Evolutionary conservation across 179 eudicot species (phyloP).

Genomic region (Monotropa hypopitys): DNA sequence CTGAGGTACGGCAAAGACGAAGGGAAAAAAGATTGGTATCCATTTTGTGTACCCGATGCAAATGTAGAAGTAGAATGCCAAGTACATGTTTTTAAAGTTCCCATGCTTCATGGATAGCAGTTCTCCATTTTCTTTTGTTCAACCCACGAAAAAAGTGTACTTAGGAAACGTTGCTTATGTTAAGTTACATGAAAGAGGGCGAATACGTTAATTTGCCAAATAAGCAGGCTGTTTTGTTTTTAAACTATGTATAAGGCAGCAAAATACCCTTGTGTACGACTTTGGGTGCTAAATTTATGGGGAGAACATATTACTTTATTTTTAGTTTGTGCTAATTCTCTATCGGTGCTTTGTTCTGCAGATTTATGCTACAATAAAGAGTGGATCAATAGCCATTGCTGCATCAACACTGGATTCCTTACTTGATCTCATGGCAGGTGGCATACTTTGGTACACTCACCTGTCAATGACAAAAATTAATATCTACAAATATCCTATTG

Average conservation of each 20-base stretch:
- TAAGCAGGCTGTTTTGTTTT: no score
- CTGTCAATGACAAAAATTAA: conserved; percentile 74
- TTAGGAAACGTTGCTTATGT: not conserved
- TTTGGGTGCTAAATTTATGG: not conserved
- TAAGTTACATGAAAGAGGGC: no score
- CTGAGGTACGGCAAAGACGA: no score
- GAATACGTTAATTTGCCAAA: no score
- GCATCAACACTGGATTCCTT: conserved; percentile 93
- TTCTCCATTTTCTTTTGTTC: not conserved
- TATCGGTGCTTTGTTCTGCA: conserved; percentile 14
- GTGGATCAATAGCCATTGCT: conserved; percentile 87
- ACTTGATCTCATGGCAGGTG: conserved; percentile 91
- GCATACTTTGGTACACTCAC: conserved; percentile 90
- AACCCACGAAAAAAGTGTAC: not conserved
- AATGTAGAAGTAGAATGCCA: no score
- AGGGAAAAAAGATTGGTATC: no score
- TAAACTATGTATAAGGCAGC: not conserved
- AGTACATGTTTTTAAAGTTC: no score
- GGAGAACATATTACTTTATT: not conserved
- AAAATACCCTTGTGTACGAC: not conserved
- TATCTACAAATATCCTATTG: conserved; percentile 86
- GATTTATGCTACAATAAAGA: conserved; percentile 65
- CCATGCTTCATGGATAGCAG: not conserved
- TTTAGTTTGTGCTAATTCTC: not conserved
- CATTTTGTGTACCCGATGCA: no score